Base-by-base conservation (phyloP, 169 alveolate species). In the Plasmodium ovale region DNA sequence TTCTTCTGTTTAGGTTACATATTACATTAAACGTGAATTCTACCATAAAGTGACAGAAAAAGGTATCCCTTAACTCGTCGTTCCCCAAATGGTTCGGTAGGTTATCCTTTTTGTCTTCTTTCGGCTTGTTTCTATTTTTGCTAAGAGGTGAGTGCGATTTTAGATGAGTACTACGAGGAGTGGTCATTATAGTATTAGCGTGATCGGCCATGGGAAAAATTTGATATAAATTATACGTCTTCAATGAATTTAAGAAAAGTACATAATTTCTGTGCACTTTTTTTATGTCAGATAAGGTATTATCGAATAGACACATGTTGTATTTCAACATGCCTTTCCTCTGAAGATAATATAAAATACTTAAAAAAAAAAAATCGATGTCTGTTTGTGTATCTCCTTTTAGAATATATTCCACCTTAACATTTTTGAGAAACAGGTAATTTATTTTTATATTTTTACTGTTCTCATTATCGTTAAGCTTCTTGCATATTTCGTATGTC, bases 21-120 rank as follows among this genome's bases (percentile, higher is more conserved):
- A 27, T 58, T 42, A 79, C 19, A 69, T 79, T 79, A 58, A 79
- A 79, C 25, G 84, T 65, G 29, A 65, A 67, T 51, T 79, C 89
- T 35, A 69, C 70, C 69, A 79, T 65, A 69, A 65, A 79, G 47
- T 49, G 58, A 39, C 29, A 37, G 21, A 79, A 23, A 79, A 64
- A 64, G 21, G 16, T 59, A 25, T 73, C 29, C 29, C 3, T 58
- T 44, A 58, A 60, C 42, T 35, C 56, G 21, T 39, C 27, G n/a
- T n/a, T n/a, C n/a, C n/a, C n/a, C n/a, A n/a, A n/a, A n/a, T n/a
- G n/a, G n/a, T n/a, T n/a, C n/a, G n/a, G n/a, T n/a, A n/a, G n/a
- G 47, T 19, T 37, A 4, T 53, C n/a, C 21, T 60, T 71, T 51
- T 4, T 23, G 25, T 37, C 79, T 31, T 42, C 37, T 14, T 25